Percentiles rank a stretch among this genome's conserved stretches.
These are phyloP conservation scores for Paxillus involutus DNA, from an alignment of 768 basidiomycete genomes.

Conservation along the genomic window DNA sequence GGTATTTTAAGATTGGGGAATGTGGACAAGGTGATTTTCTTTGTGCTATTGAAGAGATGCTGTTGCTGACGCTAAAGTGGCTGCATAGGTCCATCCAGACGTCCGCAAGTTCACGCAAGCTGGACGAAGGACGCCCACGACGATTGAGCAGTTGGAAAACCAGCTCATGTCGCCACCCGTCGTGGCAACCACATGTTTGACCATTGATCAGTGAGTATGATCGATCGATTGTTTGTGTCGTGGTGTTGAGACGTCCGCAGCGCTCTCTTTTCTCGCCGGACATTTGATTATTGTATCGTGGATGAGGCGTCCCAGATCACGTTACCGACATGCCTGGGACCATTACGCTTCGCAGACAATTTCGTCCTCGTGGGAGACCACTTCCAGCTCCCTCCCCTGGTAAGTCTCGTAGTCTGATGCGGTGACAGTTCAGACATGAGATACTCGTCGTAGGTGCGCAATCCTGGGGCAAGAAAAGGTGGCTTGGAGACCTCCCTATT, in stretches of 20 bases:
- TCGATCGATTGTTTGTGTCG: neutral
- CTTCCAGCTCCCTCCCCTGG: slow-evolving; percentile 93
- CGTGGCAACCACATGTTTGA: slow-evolving; percentile 93
- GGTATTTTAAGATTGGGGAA: slow-evolving; percentile 86
- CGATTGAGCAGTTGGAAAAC: slow-evolving; percentile 80
- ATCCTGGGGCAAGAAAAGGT: slow-evolving; percentile 71
- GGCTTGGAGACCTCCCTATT: slow-evolving; percentile 92
- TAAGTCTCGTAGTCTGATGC: slow-evolving; percentile 32
- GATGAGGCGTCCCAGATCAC: slow-evolving; percentile 99
- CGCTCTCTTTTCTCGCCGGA: slow-evolving; percentile 79
- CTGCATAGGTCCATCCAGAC: slow-evolving; percentile 75
- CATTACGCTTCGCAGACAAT: slow-evolving; percentile 83
- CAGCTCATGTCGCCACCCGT: slow-evolving; percentile 87
- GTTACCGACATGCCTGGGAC: slow-evolving; percentile 91
- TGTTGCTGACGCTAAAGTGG: slow-evolving; percentile 1
- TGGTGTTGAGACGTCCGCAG: slow-evolving; percentile 38
- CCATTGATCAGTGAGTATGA: slow-evolving; percentile 83
- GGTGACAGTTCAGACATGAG: neutral
- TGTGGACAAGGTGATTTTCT: slow-evolving; percentile 72
- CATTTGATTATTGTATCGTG: slow-evolving; percentile 95
- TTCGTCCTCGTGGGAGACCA: slow-evolving; percentile 98
- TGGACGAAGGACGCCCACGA: slow-evolving; percentile 51
- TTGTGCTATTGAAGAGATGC: neutral
- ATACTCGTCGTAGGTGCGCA: slow-evolving; percentile 64
- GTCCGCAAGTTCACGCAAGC: slow-evolving; percentile 71